Base-by-base conservation (phyloP, 768 basidiomycete genomes). In the Kwoniella dendrophila region DNA sequence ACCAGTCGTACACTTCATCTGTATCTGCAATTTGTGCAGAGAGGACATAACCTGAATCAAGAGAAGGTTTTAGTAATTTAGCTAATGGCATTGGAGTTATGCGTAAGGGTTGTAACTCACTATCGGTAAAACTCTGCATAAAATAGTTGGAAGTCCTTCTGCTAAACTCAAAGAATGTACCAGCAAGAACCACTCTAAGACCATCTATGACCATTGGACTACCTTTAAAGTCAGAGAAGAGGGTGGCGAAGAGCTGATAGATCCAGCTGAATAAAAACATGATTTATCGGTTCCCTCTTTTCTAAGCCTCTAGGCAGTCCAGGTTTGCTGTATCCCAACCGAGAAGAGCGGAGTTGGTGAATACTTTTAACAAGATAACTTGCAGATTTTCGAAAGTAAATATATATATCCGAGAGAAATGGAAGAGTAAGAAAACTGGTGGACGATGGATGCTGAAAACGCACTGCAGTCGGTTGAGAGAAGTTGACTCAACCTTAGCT, bases 1-100 rank as follows among this genome's bases (percentile, higher is more conserved):
- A 12, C 62, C 62, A 63, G n/a, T 63, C 62, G 54, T 56, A 63
- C 14, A 38, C 45, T 22, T 63, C 62, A 26, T 63, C 50, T 16
- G 47, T 14, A 16, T 43, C 33, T 20, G 34, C 30, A 3, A 63
- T 43, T 11, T 26, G 11, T 8, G 62, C 62, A 4, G 54, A 49
- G 47, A 63, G 16, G 30, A 26, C 30, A 7, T 43, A 34, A 44
- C 55, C 62, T 63, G 26, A 11, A 50, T 10, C 8, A 22, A 18
- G 20, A 47, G 43, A 24, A 12, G n/a, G 16, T 34, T 22, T 26
- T 27, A 57, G 22, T 47, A 30, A 10, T 14, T 22, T 30, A 56
- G 20, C 16, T 49, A 45, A 45, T 8, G 16, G 16, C 4, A 5
- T 5, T n/a, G n/a, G n/a, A n/a, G n/a, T n/a, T n/a, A n/a, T n/a